Percentiles rank a stretch among this genome's conserved stretches.
These are phyloP conservation scores for Annona squamosa DNA, from an alignment of 164 flowering plant genomes.

Conservation along the genomic window DNA sequence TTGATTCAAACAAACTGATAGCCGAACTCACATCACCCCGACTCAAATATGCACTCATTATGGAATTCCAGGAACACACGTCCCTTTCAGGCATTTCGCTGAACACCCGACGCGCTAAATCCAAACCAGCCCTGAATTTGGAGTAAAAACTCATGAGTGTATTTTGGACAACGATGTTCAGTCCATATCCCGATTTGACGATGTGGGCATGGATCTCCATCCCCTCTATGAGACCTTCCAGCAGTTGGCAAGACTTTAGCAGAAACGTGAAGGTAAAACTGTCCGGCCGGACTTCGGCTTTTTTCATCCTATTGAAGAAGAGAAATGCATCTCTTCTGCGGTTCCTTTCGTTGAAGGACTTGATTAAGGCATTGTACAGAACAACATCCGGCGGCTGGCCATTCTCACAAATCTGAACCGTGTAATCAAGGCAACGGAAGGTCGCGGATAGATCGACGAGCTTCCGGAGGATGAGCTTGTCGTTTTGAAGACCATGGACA, in stretches of 20 bases:
- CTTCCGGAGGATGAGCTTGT: slow-evolving; percentile 24
- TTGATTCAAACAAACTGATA: slow-evolving; percentile 23
- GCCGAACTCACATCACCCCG: slow-evolving; percentile 30
- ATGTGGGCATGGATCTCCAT: slow-evolving; percentile 30
- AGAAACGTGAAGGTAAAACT: slow-evolving; percentile 40
- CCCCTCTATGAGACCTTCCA: slow-evolving; percentile 21
- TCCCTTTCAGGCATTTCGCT: slow-evolving; percentile 30
- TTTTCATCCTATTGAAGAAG: slow-evolving; percentile 29
- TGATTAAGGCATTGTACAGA: slow-evolving; percentile 34
- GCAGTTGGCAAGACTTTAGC: slow-evolving; percentile 24
- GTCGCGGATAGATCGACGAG: slow-evolving; percentile 32
- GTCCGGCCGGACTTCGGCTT: slow-evolving; percentile 18
- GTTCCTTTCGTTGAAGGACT: slow-evolving; percentile 22
- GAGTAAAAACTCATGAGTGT: slow-evolving; percentile 36
- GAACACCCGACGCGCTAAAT: slow-evolving; percentile 26
- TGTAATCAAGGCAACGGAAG: slow-evolving; percentile 20
- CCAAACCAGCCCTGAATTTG: slow-evolving; percentile 30
- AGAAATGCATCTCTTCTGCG: slow-evolving; percentile 20
- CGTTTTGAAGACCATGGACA: slow-evolving; percentile 28
- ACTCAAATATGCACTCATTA: slow-evolving; percentile 35
- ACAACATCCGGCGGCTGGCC: slow-evolving; percentile 20
- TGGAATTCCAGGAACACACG: slow-evolving; percentile 39
- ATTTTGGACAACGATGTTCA: slow-evolving; percentile 37
- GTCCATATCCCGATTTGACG: slow-evolving; percentile 33
- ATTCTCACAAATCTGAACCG: slow-evolving; percentile 18